phyloP scores from a whole-genome alignment of 352 stramenopile genomes.

The Chrysophaeum taylorii region DNA sequence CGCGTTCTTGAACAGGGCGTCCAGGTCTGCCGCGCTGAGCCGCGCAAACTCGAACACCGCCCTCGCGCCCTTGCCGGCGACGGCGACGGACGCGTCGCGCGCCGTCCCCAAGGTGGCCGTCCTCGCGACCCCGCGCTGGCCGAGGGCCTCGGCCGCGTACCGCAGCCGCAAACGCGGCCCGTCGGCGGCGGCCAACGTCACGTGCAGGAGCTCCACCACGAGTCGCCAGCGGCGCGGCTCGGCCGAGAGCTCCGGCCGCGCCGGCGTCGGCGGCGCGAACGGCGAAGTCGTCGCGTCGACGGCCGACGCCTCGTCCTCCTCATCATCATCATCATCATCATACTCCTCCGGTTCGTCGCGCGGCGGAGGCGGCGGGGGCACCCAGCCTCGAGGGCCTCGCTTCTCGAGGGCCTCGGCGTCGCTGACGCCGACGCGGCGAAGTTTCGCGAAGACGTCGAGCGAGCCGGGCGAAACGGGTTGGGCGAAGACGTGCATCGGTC shows the following conservation, averaged over 20 bases:
- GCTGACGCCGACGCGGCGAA: neutral
- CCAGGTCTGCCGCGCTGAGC: neutral
- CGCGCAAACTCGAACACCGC: neutral
- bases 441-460: constrained; percentile 2
- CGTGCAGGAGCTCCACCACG: neutral
- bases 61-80: neutral
- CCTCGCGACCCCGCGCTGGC: neutral
- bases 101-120: neutral
- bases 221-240: neutral
- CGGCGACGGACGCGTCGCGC: neutral
- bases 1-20: neutral
- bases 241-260: neutral
- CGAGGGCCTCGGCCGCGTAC: neutral
- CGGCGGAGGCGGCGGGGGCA: neutral
- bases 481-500: neutral
- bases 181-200: neutral
- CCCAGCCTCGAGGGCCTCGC: neutral
- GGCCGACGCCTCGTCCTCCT: neutral
- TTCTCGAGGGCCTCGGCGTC: neutral
- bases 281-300: neutral
- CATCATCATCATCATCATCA: neutral
- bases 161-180: neutral
- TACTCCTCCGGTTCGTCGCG: neutral
- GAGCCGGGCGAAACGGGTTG: neutral
- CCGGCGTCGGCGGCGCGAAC: neutral